Base-by-base conservation (phyloP, 768 basidiomycete species). In the Exsudoporus frostii region DNA sequence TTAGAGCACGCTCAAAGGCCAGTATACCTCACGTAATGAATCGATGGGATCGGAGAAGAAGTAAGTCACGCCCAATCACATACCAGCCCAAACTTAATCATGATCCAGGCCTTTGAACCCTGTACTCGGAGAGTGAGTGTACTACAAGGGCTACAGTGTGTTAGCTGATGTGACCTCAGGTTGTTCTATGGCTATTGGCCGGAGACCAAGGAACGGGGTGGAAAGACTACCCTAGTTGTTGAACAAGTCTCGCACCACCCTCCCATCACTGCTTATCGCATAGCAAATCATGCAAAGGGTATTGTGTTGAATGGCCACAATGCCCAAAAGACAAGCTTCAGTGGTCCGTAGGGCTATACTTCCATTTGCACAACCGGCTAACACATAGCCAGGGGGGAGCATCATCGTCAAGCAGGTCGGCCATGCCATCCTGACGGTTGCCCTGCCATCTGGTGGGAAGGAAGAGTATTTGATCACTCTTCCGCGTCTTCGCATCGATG, bases 211-310 rank as follows among this genome's bases (percentile, higher is more conserved):
- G 75, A 79, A 54, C 82, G 81, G 5, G 84, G 88, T 34, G 93
- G 92, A n/a, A 76, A 84, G 67, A 95, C 92, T 4, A 77, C 79
- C 37, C 80, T 98, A 29, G 81, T 89, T 37, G 92, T 95, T 4
- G 94, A 98, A 72, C 94, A 98, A 66, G 96, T 98, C 43, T 98
- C 96, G 20, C 96, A 99, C 66, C 96, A 99, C 65, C 88, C 90
- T 2, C 88, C 90, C 8, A 86, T 91, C 62, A 91, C 90, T 39
- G 91, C 86, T 22, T 96, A 94, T 71, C 79, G 83, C 68, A 91
- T 98, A 60, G 82, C 85, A 73, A 98, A 98, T 75, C 72, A 80
- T 48, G 63, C 76, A 27, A 91, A 91, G 65, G 87, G 90, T 1
- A 66, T 98, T 49, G 72, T 80, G 44, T 79, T 95, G 47, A 80